Evolutionary conservation across 139 green algal species (phyloP), one percentile per base, ranked within the genome.

Genomic region (Dunaliella sp.): DNA sequence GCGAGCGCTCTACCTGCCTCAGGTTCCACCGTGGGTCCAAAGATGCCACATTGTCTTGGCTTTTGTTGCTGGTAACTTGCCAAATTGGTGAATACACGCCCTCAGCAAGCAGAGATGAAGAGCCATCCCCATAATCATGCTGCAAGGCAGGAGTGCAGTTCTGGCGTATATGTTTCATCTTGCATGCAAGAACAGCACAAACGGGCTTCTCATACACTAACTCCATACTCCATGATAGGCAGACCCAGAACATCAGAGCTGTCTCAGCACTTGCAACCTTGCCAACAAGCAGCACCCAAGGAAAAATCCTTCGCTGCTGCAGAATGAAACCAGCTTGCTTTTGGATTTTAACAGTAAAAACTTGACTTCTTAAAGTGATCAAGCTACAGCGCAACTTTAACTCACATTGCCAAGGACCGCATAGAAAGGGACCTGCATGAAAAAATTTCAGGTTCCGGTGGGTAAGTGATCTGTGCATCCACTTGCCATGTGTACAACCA

Each of bases 331-430:
- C 76, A 88, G 58, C 81, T n/a, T n/a, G n/a, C n/a, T n/a, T n/a
- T n/a, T n/a, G n/a, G n/a, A n/a, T n/a, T n/a, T n/a, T n/a, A n/a
- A n/a, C n/a, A n/a, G n/a, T n/a, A n/a, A n/a, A n/a, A n/a, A n/a
- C n/a, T n/a, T n/a, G n/a, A 87, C n/a, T 22, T 65, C 59, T 78
- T 57, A 25, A 65, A 1, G 2, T 37, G 58, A 1, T 36, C 72
- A 80, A 82, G 74, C 1, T 87, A 84, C 28, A 36, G 31, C 76
- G 94, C 90, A 0, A 88, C 89, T 77, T 94, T 93, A 58, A 93
- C 92, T 76, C 48, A 95, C 91, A 79, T 96, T 96, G 36, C 94
- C 94, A 37, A 96, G 82, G 28, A 95, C 91, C 0, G 89, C 89
- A 84, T 95, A 91, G 91, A 92, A 96, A n/a, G 88, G 90, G 0